A percentile compares a stretch with the other conserved stretches of the same genome.
phyloP scores from a whole-genome alignment of 1,139 yeast species.

The Lodderomyces orthopsilosis region DNA sequence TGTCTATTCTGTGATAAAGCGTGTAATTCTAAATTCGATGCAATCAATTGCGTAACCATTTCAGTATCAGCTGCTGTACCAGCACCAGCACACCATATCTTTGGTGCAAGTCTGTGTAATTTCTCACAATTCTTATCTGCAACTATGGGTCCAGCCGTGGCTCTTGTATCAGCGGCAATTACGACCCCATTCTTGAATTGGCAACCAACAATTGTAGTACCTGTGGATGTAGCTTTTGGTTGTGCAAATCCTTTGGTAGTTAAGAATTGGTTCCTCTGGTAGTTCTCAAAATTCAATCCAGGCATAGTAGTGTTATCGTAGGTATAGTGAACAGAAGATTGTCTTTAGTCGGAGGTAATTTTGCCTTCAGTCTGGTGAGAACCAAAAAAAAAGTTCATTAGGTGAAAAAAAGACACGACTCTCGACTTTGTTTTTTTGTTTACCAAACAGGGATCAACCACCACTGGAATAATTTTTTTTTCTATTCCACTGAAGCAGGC shows the following conservation, averaged over 20 bases:
- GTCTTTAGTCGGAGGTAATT: not conserved
- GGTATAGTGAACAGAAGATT: not conserved
- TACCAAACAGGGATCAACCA: not conserved
- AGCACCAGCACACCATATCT: conserved; percentile 99
- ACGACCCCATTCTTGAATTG: conserved; percentile 91
- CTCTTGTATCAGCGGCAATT: conserved; percentile 98
- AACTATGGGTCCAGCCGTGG: conserved; percentile 92
- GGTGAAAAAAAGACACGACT: not conserved
- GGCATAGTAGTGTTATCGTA: conserved; percentile 58
- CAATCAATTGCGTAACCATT: conserved; percentile 89
- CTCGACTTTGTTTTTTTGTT: not conserved
- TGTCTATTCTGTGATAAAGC: conserved; percentile 76
- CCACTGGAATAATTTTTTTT: not conserved
- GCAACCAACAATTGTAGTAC: conserved; percentile 97
- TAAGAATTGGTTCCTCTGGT: conserved; percentile 78
- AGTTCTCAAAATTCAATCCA: conserved; percentile 90
- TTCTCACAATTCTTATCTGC: conserved; percentile 98
- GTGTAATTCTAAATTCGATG: conserved; percentile 88
- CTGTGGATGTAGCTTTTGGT: conserved; percentile 93
- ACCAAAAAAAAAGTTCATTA: not conserved
- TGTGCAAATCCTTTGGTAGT: conserved; percentile 68
- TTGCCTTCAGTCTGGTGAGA: not conserved
- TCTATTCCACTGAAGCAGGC: no score
- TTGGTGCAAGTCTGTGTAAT: conserved; percentile 86
- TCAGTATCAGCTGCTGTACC: conserved; percentile 99